phyloP scores from a whole-genome alignment of 2,329 filamentous ascomycete genomes.

The Arachnomyces sp. region DNA sequence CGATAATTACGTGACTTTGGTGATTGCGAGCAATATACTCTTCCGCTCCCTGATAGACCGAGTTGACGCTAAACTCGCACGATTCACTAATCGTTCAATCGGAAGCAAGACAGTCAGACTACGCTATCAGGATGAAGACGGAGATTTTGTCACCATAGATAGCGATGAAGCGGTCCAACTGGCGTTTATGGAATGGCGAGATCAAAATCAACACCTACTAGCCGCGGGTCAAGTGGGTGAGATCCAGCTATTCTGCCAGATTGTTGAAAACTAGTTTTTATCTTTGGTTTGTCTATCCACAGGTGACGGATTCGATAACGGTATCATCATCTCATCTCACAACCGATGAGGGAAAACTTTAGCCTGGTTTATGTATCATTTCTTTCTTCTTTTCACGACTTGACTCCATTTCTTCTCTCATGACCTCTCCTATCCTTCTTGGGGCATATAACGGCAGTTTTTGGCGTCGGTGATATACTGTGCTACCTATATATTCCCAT shows the following conservation, averaged over 20 bases:
- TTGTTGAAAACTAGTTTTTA: slow-evolving; percentile 29
- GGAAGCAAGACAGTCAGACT: slow-evolving; percentile 75
- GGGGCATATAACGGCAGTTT: slow-evolving; percentile 19
- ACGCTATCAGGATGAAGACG: slow-evolving; percentile 85
- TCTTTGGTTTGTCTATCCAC: slow-evolving; percentile 8
- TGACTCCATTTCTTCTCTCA: slow-evolving; percentile 10
- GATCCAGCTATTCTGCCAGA: slow-evolving; percentile 78
- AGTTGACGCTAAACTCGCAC: slow-evolving; percentile 88
- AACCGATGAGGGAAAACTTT: slow-evolving; percentile 1
- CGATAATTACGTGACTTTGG: slow-evolving; percentile 87
- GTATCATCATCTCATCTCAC: not conserved
- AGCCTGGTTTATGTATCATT: slow-evolving; percentile 2
- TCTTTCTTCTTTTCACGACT: slow-evolving; percentile 11
- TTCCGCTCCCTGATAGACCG: slow-evolving; percentile 91
- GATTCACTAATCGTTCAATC: slow-evolving; percentile 78
- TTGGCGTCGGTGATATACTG: slow-evolving; percentile 15
- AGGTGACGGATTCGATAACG: not conserved
- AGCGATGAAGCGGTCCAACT: slow-evolving; percentile 95
- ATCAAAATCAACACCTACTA: slow-evolving; percentile 58
- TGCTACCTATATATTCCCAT: slow-evolving; percentile 16
- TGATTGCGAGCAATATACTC: slow-evolving; percentile 89
- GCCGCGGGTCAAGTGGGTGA: slow-evolving; percentile 68
- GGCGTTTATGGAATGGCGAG: slow-evolving; percentile 89
- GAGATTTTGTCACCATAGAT: slow-evolving; percentile 86
- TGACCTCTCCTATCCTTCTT: not conserved